Conservation (phyloP, 495 filamentous ascomycete genomes). For the Tuber indicum region DNA sequence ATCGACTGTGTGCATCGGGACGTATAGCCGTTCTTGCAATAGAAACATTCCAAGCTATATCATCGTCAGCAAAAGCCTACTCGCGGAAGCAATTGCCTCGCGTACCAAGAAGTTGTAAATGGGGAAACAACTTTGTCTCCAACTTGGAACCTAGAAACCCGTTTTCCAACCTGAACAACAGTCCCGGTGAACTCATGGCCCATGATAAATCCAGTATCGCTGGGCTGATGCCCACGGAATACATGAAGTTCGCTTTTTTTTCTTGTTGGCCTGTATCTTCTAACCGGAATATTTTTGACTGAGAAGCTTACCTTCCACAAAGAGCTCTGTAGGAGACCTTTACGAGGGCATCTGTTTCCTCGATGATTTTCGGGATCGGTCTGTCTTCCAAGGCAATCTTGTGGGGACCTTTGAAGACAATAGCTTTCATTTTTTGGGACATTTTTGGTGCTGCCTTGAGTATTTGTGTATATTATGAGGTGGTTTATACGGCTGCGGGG, state of each 20-base stretch:
- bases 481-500: not conserved
- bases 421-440: conserved; percentile 56
- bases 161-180: conserved; percentile 60
- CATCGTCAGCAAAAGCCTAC: not conserved
- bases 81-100: not conserved
- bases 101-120: conserved; percentile 82
- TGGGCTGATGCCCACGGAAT: conserved; percentile 73
- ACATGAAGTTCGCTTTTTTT: conserved; percentile 72
- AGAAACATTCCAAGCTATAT: conserved; percentile 72
- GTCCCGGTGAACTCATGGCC: conserved; percentile 79
- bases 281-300: conserved; percentile 4
- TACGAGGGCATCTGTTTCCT: conserved; percentile 71
- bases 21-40: conserved; percentile 74
- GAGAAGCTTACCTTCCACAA: conserved; percentile 71
- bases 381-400: conserved; percentile 59
- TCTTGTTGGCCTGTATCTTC: conserved; percentile 3
- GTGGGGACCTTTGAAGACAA: conserved; percentile 61
- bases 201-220: conserved; percentile 61
- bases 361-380: conserved; percentile 59
- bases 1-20: conserved; percentile 70
- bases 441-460: conserved; percentile 21
- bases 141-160: conserved; percentile 60
- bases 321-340: conserved; percentile 80
- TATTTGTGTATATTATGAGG: not conserved
- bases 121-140: conserved; percentile 77